Conservation (phyloP, 345 rosid genomes). For the Cardamine resedifolia region DNA sequence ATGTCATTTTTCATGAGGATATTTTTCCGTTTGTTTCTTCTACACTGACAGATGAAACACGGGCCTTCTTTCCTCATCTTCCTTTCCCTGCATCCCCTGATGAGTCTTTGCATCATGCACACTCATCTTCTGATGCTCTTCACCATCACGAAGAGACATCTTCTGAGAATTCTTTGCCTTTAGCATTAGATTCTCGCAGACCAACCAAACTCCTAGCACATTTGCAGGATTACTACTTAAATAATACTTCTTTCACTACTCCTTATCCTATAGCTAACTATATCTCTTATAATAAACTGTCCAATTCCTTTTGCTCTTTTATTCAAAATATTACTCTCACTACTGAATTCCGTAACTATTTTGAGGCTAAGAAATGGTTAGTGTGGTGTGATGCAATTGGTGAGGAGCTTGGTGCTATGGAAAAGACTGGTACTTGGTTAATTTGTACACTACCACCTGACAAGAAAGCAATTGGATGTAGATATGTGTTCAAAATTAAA, state of each 20-base stretch:
- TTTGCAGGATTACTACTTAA: background rate
- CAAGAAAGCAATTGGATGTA: background rate
- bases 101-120: background rate
- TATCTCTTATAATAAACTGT: background rate
- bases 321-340: background rate
- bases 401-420: background rate
- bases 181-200: background rate
- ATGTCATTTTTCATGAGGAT: background rate
- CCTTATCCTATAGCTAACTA: background rate
- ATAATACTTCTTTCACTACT: background rate
- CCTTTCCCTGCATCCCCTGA: background rate
- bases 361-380: too few relatives aligned
- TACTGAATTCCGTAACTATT: background rate
- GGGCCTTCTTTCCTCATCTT: background rate
- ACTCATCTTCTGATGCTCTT: background rate
- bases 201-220: background rate
- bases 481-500: background rate
- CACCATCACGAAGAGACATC: background rate
- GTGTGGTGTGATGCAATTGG: too few relatives aligned
- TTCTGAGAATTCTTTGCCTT: background rate
- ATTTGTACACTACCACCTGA: too few relatives aligned
- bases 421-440: too few relatives aligned
- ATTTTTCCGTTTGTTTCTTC: background rate
- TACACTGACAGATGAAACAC: background rate
- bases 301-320: background rate